Conservation (phyloP, 305 asterid species). For the Euphrasia arctica region DNA sequence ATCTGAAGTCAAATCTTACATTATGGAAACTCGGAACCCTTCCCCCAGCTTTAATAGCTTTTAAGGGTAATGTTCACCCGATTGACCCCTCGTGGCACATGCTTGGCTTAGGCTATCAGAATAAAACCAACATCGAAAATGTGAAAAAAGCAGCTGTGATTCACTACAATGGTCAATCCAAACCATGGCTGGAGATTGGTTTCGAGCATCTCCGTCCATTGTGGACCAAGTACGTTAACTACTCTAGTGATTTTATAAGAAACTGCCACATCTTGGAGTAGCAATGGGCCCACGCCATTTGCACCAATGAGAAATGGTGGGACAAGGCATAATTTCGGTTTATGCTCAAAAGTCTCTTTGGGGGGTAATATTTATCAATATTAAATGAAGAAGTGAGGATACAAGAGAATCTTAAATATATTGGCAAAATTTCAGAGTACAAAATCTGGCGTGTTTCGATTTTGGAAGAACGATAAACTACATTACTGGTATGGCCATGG, state of each 20-base stretch:
- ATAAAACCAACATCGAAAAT: slow-evolving; percentile 63
- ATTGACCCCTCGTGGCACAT: slow-evolving; percentile 97
- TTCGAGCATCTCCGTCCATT: slow-evolving; percentile 97
- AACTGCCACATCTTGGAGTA: slow-evolving; percentile 93
- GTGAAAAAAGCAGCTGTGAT: slow-evolving; percentile 90
- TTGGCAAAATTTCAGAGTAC: slow-evolving; percentile 25
- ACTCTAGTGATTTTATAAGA: slow-evolving; percentile 85
- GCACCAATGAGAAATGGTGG: slow-evolving; percentile 25
- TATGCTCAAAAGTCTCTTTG: slow-evolving; percentile 31
- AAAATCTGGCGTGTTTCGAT: slow-evolving; percentile 28
- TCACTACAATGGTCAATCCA: slow-evolving; percentile 96
- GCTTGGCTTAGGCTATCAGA: slow-evolving; percentile 99
- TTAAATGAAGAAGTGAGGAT: slow-evolving; percentile 32
- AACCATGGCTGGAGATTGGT: slow-evolving; percentile 97
- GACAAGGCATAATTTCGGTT: slow-evolving; percentile 23
- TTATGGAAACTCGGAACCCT: slow-evolving; percentile 98
- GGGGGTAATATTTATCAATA: slow-evolving; percentile 34
- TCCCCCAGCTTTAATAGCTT: slow-evolving; percentile 98
- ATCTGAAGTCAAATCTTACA: slow-evolving; percentile 87
- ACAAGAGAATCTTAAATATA: slow-evolving; percentile 27
- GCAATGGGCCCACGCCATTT: slow-evolving; percentile 26
- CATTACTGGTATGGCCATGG: slow-evolving; percentile 33
- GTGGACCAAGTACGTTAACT: slow-evolving; percentile 93
- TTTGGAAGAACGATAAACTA: slow-evolving; percentile 40
- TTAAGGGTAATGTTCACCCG: slow-evolving; percentile 82